Evolutionary conservation across 1,139 yeast species (phyloP).

Genomic region (Taphrina pruni): DNA sequence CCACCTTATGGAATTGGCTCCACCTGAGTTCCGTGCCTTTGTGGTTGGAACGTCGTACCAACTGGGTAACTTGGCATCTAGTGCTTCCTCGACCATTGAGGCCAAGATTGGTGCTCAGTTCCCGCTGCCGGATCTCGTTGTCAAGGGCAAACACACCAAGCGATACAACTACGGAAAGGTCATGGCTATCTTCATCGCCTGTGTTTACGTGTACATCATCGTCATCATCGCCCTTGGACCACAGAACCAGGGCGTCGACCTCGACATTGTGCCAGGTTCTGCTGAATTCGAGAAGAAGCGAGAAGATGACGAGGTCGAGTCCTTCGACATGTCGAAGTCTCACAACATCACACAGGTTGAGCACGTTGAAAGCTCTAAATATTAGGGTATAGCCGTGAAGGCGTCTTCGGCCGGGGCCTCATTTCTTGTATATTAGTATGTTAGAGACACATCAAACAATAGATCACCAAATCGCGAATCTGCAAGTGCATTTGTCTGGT

Average conservation of each 20-base stretch:
- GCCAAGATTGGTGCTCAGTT: conserved; percentile 66
- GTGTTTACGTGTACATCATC: conserved; percentile 70
- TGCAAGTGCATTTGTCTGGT: no score
- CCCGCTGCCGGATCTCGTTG: conserved; percentile 35
- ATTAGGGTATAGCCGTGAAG: background rate
- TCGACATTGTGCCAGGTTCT: conserved; percentile 19
- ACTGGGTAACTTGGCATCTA: conserved; percentile 80
- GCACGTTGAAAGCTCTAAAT: conserved; percentile 16
- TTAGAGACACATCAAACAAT: background rate
- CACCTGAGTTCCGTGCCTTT: conserved; percentile 75
- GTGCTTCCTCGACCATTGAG: conserved; percentile 84
- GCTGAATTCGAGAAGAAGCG: conserved; percentile 2
- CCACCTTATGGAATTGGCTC: conserved; percentile 72
- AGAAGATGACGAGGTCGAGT: conserved; percentile 9
- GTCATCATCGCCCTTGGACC: conserved; percentile 72
- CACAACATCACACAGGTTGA: conserved; percentile 15
- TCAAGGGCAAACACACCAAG: conserved; percentile 43
- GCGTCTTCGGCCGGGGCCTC: no score
- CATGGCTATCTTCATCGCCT: conserved; percentile 83
- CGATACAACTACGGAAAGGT: conserved; percentile 64
- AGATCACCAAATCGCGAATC: no score
- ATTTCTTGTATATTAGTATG: background rate
- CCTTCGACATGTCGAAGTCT: conserved; percentile 17
- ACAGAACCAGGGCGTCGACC: conserved; percentile 53
- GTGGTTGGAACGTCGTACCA: conserved; percentile 77